These are phyloP conservation scores for Neonectria faginata DNA, from an alignment of 2,329 filamentous ascomycete genomes.

Conservation along the genomic window DNA sequence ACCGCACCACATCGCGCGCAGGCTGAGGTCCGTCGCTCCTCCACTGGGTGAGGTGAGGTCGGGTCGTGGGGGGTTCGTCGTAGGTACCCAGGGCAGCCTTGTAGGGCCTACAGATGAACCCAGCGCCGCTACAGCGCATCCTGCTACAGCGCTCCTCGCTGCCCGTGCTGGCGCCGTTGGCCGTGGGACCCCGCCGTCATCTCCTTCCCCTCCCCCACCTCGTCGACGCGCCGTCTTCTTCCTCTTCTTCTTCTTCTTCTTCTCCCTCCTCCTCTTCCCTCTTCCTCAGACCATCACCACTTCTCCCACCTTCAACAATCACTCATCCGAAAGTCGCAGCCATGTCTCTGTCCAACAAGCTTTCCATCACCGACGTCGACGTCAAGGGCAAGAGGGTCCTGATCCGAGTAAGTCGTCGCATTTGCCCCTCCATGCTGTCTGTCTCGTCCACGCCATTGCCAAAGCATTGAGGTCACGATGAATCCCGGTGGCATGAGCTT, in stretches of 20 bases:
- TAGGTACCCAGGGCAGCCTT: background rate
- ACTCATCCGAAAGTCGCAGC: conserved; percentile 48
- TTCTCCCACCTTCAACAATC: background rate
- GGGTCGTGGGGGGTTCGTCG: background rate
- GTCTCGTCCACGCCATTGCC: conserved; percentile 17
- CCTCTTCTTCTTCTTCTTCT: conserved; percentile 41
- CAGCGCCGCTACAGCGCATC: too few species aligned
- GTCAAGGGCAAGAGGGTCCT: conserved; percentile 98
- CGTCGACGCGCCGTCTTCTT: conserved; percentile 3
- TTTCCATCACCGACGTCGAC: conserved; percentile 95
- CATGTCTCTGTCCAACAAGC: conserved; percentile 99
- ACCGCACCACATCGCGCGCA: conserved; percentile 6
- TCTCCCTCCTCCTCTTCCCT: conserved; percentile 32
- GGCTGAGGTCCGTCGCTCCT: background rate
- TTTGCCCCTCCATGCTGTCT: conserved; percentile 48
- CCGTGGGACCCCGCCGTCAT: conserved; percentile 20
- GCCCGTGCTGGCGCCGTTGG: conserved; percentile 15
- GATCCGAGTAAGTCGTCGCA: conserved; percentile 79
- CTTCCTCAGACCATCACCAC: conserved; percentile 27
- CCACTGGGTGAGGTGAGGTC: background rate
- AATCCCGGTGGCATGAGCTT: background rate
- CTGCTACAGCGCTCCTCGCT: background rate
- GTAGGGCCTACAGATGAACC: too few species aligned
- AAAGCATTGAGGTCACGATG: background rate
- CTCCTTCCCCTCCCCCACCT: conserved; percentile 28